Conservation (phyloP, 2,329 filamentous ascomycete genomes). For the Hypoxylon sp. region DNA sequence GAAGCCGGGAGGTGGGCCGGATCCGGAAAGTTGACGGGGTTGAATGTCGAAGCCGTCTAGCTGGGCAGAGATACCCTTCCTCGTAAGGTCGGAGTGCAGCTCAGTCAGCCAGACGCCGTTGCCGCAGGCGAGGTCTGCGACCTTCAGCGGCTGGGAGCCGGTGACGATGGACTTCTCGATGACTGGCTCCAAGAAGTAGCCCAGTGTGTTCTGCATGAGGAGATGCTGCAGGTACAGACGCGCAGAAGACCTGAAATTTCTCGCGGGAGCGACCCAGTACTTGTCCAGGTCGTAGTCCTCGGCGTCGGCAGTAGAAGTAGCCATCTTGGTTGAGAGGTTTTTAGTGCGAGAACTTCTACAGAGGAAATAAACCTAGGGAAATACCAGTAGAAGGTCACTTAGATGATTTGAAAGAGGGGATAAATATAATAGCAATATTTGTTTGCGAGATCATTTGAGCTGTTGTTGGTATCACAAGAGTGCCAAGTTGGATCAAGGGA, state of each 20-base stretch:
- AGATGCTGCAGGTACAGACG: conserved; percentile 41
- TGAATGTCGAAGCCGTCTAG: conserved; percentile 39
- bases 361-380: too few relatives aligned
- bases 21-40: conserved; percentile 31
- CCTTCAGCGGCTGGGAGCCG: conserved; percentile 13
- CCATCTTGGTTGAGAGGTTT: too few relatives aligned
- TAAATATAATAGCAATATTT: too few relatives aligned
- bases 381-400: too few relatives aligned
- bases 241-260: conserved; percentile 37
- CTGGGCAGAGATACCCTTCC: conserved; percentile 6
- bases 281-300: conserved; percentile 8
- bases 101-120: conserved; percentile 38
- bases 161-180: conserved; percentile 23
- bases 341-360: too few relatives aligned
- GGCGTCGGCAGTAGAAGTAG: not conserved
- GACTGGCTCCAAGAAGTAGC: conserved; percentile 32
- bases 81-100: conserved; percentile 21
- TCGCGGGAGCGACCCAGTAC: conserved; percentile 33
- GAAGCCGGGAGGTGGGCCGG: conserved; percentile 25
- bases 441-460: too few relatives aligned
- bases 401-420: too few relatives aligned
- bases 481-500: too few relatives aligned
- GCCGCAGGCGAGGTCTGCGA: conserved; percentile 40
- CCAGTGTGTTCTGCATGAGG: conserved; percentile 38
- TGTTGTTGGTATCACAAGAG: too few relatives aligned